These are phyloP conservation scores for Mentha longifolia DNA, from an alignment of 257 asterid species.

Conservation along the genomic window DNA sequence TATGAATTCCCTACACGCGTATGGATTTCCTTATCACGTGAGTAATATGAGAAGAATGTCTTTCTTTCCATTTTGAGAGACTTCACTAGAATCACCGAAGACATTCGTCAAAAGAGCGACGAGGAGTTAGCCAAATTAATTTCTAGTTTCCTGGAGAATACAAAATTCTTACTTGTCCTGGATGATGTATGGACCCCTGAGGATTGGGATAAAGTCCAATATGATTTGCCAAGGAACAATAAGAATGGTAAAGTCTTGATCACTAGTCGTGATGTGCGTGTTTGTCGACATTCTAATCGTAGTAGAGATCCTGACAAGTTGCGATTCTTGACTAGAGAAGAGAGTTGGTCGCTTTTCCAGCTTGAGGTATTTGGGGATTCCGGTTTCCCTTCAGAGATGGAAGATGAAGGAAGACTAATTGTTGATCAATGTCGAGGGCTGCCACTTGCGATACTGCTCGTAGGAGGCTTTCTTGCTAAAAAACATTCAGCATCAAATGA, in stretches of 20 bases:
- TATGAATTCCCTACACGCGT: constrained; percentile 22
- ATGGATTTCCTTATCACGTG: constrained; percentile 34
- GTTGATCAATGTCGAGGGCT: not conserved
- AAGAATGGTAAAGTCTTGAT: constrained; percentile 38
- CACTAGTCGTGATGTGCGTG: constrained; percentile 33
- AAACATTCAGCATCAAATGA: not conserved
- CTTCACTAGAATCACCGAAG: not conserved
- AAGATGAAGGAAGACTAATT: constrained; percentile 13
- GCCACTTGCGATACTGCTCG: not conserved
- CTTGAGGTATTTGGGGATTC: constrained; percentile 32
- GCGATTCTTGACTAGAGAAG: constrained; percentile 1
- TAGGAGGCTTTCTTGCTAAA: constrained; percentile 1
- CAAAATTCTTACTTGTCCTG: constrained; percentile 36
- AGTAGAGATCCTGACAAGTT: constrained; percentile 17
- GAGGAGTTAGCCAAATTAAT: not conserved
- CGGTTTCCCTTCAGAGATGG: constrained; percentile 28
- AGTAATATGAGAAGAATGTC: constrained; percentile 5
- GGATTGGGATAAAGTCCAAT: constrained; percentile 32
- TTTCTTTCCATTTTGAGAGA: constrained; percentile 1
- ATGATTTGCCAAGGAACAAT: constrained; percentile 24
- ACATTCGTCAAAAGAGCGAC: not conserved
- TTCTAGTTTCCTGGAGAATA: not conserved
- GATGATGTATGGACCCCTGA: constrained; percentile 37
- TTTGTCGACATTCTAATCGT: constrained; percentile 28
- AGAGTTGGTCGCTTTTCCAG: constrained; percentile 40